These are phyloP conservation scores for Aspergillus olivimuriae DNA, from an alignment of 495 filamentous ascomycete genomes.

Conservation along the genomic window DNA sequence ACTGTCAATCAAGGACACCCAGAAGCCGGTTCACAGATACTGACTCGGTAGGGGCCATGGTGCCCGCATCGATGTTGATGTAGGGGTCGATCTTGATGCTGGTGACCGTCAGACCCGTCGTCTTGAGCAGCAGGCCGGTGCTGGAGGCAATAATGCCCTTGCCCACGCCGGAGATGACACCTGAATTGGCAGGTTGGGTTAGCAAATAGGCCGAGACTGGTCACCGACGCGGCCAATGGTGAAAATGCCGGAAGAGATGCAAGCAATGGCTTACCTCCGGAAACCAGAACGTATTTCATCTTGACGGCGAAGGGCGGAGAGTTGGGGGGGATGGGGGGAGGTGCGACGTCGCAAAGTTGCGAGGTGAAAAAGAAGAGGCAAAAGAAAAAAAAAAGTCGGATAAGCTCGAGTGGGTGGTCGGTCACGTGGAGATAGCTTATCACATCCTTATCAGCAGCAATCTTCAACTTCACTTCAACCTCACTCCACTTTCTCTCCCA, in stretches of 20 bases:
- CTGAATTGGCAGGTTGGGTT: too few species aligned
- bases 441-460: too few species aligned
- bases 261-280: conserved; percentile 52
- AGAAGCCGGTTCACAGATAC: conserved; percentile 20
- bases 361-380: background rate
- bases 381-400: background rate
- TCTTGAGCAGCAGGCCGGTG: conserved; percentile 73
- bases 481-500: too few species aligned
- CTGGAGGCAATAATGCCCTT: conserved; percentile 72
- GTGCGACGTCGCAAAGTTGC: too few species aligned
- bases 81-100: conserved; percentile 59
- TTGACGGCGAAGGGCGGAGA: conserved; percentile 20
- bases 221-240: background rate
- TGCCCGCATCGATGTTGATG: conserved; percentile 67
- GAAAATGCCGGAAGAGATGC: background rate
- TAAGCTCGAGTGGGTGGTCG: too few species aligned
- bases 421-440: too few species aligned
- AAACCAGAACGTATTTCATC: conserved; percentile 83
- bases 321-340: background rate
- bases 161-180: conserved; percentile 75
- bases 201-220: background rate
- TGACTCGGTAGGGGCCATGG: conserved; percentile 75
- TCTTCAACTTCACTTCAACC: too few species aligned
- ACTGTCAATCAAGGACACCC: background rate
- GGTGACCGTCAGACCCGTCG: conserved; percentile 64